A percentile compares a stretch with the other conserved stretches of the same genome.
phyloP scores from a whole-genome alignment of 352 stramenopile species.

The Globisporangium sylvaticum region DNA sequence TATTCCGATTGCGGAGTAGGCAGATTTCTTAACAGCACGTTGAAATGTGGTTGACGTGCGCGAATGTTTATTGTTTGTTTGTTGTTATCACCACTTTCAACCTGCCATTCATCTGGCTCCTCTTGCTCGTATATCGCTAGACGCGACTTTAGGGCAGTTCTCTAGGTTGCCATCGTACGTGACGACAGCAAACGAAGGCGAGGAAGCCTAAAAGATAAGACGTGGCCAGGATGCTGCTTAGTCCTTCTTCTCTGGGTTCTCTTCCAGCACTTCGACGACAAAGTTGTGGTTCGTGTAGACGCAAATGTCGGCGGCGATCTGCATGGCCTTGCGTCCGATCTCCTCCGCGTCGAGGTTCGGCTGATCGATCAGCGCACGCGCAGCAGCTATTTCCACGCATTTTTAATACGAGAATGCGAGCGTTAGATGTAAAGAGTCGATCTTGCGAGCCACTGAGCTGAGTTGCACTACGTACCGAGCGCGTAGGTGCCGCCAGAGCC shows the following conservation, averaged over 20 bases:
- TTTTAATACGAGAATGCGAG: neutral
- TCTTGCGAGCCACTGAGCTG: neutral
- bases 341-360: slow-evolving; percentile 92
- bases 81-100: neutral
- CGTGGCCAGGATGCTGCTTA: slow-evolving; percentile 11
- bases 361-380: slow-evolving; percentile 94
- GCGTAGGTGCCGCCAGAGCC: slow-evolving; percentile 92
- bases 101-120: neutral
- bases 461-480: slow-evolving; percentile 59
- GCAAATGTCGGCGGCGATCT: slow-evolving; percentile 97
- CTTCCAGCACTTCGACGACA: slow-evolving; percentile 89
- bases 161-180: neutral
- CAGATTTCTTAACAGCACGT: neutral
- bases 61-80: neutral
- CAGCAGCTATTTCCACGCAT: slow-evolving; percentile 40
- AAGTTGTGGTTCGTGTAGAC: slow-evolving; percentile 99
- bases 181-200: neutral
- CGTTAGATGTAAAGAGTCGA: neutral
- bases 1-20: neutral
- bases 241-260: slow-evolving; percentile 45
- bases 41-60: neutral
- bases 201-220: neutral
- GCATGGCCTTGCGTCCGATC: slow-evolving; percentile 91
- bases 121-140: neutral
- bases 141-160: neutral